Evolutionary conservation across 2,329 filamentous ascomycete species (phyloP).

Genomic region (Fusarium stilboides): DNA sequence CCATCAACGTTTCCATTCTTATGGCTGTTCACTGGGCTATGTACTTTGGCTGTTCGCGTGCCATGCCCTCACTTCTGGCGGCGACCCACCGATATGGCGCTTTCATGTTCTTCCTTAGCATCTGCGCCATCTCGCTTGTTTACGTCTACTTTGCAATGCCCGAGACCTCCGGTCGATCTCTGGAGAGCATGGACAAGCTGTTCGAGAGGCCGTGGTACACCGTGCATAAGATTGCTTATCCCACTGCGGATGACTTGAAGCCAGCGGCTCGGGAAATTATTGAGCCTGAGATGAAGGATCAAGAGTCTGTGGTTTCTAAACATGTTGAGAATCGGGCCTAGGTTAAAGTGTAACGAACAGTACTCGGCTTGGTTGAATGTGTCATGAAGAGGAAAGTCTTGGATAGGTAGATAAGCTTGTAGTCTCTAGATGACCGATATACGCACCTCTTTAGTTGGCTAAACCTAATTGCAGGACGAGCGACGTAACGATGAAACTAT

Average conservation of each 20-base stretch:
- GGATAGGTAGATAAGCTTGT: too few species aligned
- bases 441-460: too few species aligned
- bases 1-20: constrained; percentile 57
- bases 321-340: constrained; percentile 15
- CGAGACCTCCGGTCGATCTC: constrained; percentile 50
- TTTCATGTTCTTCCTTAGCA: constrained; percentile 51
- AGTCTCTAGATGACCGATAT: too few species aligned
- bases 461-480: too few species aligned
- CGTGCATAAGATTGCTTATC: constrained; percentile 50
- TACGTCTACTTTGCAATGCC: constrained; percentile 56
- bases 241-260: constrained; percentile 46
- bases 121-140: constrained; percentile 48
- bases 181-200: constrained; percentile 52
- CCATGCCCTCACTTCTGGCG: constrained; percentile 54
- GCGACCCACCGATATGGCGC: constrained; percentile 53
- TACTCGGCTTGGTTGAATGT: too few species aligned
- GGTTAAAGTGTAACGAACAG: too few species aligned
- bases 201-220: constrained; percentile 53
- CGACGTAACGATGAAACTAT: too few species aligned
- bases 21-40: constrained; percentile 62
- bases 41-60: constrained; percentile 54
- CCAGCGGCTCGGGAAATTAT: constrained; percentile 18
- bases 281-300: constrained; percentile 28
- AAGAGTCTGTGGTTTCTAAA: constrained; percentile 20
- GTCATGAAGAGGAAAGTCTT: too few species aligned